Evolutionary conservation across 2,329 filamentous ascomycete genomes (phyloP), one percentile per base, ranked within the genome.

Genomic region (Claviceps monticola): DNA sequence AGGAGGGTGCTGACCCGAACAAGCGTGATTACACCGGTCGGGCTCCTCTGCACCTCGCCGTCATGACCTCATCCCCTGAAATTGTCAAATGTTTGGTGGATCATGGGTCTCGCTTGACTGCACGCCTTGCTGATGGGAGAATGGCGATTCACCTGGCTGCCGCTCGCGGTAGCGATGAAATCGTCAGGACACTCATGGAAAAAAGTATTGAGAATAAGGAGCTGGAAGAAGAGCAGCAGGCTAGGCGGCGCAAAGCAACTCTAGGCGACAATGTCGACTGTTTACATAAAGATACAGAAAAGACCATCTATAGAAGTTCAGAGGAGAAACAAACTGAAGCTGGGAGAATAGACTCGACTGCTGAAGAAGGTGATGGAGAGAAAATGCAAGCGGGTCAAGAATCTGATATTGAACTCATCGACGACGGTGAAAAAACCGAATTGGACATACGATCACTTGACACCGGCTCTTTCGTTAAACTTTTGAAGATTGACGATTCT

Each of bases 131-230:
- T 0, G 88, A 93, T 64, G 88, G 88, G 3, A 78, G 80, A 57
- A 94, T 87, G 2, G 84, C 88, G 8, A 73, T 95, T n/a, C 88
- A 95, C 64, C 71, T 94, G 34, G 88, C 88, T 17, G 85, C 86
- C 17, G 76, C 80, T 45, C 76, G 83, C 21, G 88, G 88, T 0
- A 70, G 80, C 56, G 62, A 70, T 1, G 79, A 83, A 17, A 90
- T 93, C 56, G 74, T 93, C 56, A 82, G 76, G 55, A 78, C 82
- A 7, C 69, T 95, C 13, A 76, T 95, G 62, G 73, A 80, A 37
- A 88, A 82, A 68, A 93, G 87, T 60, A 76, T 79, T 52, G 74
- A 76, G 34, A 93, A 93, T 55, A 83, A 89, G 62, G 81, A 82
- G 53, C 74, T 78, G 50, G 80, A 85, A 53, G 75, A 79, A 26